These are phyloP conservation scores for Ceratocystis harringtonii DNA, from an alignment of 2,329 filamentous ascomycete genomes.

Conservation along the genomic window DNA sequence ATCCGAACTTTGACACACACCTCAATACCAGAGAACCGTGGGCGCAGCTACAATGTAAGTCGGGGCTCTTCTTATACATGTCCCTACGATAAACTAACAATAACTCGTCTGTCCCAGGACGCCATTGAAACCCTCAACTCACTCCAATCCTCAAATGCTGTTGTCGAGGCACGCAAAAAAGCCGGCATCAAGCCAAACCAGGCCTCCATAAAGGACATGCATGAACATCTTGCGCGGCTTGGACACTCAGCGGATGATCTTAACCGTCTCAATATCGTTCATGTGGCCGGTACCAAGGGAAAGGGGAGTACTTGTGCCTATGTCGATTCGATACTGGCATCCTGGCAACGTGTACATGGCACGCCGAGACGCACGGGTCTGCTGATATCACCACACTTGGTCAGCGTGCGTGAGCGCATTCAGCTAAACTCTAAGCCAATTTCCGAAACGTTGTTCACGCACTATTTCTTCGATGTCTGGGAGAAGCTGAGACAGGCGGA, in stretches of 20 bases:
- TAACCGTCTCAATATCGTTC: slow-evolving; percentile 48
- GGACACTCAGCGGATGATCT: slow-evolving; percentile 54
- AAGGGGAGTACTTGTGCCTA: slow-evolving; percentile 62
- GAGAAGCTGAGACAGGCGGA: slow-evolving; percentile 34
- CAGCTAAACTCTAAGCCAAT: slow-evolving; percentile 45
- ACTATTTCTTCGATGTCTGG: slow-evolving; percentile 56
- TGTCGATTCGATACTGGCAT: slow-evolving; percentile 44
- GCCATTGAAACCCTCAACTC: slow-evolving; percentile 77
- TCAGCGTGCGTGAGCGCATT: slow-evolving; percentile 52
- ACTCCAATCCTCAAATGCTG: slow-evolving; percentile 73
- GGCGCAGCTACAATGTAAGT: slow-evolving; percentile 7
- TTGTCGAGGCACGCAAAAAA: slow-evolving; percentile 63
- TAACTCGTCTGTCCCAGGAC: slow-evolving; percentile 41
- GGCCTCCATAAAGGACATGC: slow-evolving; percentile 60
- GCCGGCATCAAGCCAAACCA: slow-evolving; percentile 57
- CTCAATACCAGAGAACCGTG: background rate
- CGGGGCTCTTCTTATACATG: background rate
- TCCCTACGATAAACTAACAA: background rate
- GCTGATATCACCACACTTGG: slow-evolving; percentile 55
- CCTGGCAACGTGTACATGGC: slow-evolving; percentile 28
- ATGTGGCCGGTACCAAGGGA: slow-evolving; percentile 63
- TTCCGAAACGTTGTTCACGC: slow-evolving; percentile 42
- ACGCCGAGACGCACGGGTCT: slow-evolving; percentile 39
- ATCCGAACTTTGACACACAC: background rate
- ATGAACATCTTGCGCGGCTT: slow-evolving; percentile 58